phyloP scores from a whole-genome alignment of 73 alveolate genomes.

The Paraurostyla sp. region DNA sequence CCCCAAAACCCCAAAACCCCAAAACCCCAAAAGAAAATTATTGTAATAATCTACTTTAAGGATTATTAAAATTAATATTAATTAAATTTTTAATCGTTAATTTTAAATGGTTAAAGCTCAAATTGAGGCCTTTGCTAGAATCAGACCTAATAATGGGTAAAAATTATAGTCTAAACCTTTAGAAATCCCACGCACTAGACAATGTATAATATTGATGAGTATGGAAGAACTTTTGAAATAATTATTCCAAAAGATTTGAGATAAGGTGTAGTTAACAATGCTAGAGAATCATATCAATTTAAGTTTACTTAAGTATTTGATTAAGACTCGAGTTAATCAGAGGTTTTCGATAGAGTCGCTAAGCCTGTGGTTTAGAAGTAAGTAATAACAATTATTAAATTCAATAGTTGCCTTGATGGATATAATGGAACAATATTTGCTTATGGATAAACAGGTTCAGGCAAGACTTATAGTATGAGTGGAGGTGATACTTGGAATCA shows the following conservation, averaged over 20 bases:
- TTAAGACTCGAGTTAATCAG: slow-evolving; percentile 88
- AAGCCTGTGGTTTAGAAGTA: slow-evolving; percentile 80
- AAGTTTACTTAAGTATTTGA: slow-evolving; percentile 93
- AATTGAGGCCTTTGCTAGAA: slow-evolving; percentile 89
- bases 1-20: no score
- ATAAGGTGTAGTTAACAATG: slow-evolving; percentile 86
- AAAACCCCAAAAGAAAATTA: no score
- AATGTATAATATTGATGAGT: slow-evolving; percentile 68
- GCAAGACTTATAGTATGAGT: slow-evolving; percentile 97
- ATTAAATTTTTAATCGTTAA: not conserved
- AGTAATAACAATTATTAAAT: not conserved
- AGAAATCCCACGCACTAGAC: slow-evolving; percentile 64
- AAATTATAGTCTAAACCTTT: slow-evolving; percentile 22
- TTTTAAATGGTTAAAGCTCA: slow-evolving; percentile 84
- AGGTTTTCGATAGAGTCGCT: slow-evolving; percentile 88
- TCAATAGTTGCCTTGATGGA: slow-evolving; percentile 93
- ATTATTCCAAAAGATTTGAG: slow-evolving; percentile 83
- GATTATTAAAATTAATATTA: no score
- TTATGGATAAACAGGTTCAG: slow-evolving; percentile 98
- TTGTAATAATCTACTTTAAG: no score
- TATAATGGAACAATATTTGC: slow-evolving; percentile 97
- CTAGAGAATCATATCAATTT: slow-evolving; percentile 89
- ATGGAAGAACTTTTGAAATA: slow-evolving; percentile 75
- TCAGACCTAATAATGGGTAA: slow-evolving; percentile 86
- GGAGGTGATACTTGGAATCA: slow-evolving; percentile 93